These are phyloP conservation scores for Saitozyma sp. DNA, from an alignment of 768 basidiomycete genomes.

Conservation along the genomic window DNA sequence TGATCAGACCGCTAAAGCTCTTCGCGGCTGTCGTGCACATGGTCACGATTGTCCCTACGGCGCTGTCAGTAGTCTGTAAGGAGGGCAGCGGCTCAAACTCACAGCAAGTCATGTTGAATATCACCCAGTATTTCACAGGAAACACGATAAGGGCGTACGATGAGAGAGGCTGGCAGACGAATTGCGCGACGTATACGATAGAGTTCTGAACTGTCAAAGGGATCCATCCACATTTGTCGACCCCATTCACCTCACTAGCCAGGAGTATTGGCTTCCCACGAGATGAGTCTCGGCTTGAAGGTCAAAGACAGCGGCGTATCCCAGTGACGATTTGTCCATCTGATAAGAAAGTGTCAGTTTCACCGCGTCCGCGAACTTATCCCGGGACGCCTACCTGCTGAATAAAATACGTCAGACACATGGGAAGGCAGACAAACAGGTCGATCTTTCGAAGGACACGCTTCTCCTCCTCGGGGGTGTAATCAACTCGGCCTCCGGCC, in stretches of 20 bases:
- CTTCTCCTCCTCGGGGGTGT: slow-evolving; percentile 15
- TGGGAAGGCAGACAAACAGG: slow-evolving; percentile 15
- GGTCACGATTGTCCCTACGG: slow-evolving; percentile 11
- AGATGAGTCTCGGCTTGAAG: too few relatives aligned
- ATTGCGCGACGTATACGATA: slow-evolving; percentile 23
- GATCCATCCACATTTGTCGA: too few relatives aligned
- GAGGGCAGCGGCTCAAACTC: too few relatives aligned
- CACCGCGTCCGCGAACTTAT: slow-evolving; percentile 59
- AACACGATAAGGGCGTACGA: slow-evolving; percentile 37
- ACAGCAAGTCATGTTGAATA: slow-evolving; percentile 19
- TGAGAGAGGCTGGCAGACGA: slow-evolving; percentile 31
- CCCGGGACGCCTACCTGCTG: slow-evolving; percentile 51
- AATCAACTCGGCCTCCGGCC: slow-evolving; percentile 14
- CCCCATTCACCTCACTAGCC: too few relatives aligned
- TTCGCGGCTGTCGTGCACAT: slow-evolving; percentile 15
- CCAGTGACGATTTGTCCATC: too few relatives aligned
- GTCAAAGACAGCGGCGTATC: too few relatives aligned
- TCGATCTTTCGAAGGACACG: slow-evolving; percentile 26
- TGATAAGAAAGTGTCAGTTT: too few relatives aligned
- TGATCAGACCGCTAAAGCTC: slow-evolving; percentile 52
- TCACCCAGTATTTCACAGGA: slow-evolving; percentile 46
- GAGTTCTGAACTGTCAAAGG: too few relatives aligned
- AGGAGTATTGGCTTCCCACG: slow-evolving; percentile 56
- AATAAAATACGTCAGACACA: slow-evolving; percentile 26
- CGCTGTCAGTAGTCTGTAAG: too few relatives aligned